phyloP scores from a whole-genome alignment of 371 early-diverging fungal species.

The Actinomucor elegans region DNA sequence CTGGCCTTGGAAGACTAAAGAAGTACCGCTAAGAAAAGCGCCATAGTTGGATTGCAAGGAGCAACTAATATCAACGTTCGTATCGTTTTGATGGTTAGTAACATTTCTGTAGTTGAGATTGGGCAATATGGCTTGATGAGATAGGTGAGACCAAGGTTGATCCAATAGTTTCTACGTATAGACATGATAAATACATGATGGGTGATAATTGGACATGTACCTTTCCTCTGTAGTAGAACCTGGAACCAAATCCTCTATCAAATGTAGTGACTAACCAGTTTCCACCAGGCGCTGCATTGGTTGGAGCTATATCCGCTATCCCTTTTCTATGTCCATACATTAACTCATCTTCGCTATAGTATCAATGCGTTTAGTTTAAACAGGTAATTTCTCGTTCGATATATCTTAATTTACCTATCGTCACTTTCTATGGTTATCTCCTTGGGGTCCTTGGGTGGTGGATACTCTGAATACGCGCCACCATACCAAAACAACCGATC shows the following conservation, averaged over 20 bases:
- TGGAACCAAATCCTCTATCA: constrained; percentile 54
- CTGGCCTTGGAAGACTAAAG: constrained; percentile 3
- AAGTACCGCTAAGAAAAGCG: constrained; percentile 20
- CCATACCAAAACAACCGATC: constrained; percentile 61
- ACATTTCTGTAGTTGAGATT: constrained; percentile 25
- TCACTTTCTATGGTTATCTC: constrained; percentile 3
- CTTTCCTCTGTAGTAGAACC: constrained; percentile 46
- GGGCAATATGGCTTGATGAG: constrained; percentile 56
- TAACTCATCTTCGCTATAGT: constrained; percentile 24
- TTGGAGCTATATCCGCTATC: constrained; percentile 6
- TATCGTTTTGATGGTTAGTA: neutral
- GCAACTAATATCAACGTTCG: constrained; percentile 1
- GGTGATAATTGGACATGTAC: constrained; percentile 13
- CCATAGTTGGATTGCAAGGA: constrained; percentile 2
- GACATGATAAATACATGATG: neutral
- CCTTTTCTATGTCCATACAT: constrained; percentile 15
- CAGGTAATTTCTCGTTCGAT: no score
- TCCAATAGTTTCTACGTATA: constrained; percentile 39
- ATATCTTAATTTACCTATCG: constrained; percentile 12
- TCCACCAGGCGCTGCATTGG: constrained; percentile 29
- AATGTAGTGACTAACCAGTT: constrained; percentile 55
- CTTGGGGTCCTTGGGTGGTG: constrained; percentile 6
- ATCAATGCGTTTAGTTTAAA: no score
- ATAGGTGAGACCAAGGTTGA: constrained; percentile 54
- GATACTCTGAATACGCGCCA: constrained; percentile 24